A percentile compares a stretch with the other conserved stretches of the same genome.
Conservation (phyloP, 2,329 filamentous ascomycete genomes). For the Fusarium paranaense region DNA sequence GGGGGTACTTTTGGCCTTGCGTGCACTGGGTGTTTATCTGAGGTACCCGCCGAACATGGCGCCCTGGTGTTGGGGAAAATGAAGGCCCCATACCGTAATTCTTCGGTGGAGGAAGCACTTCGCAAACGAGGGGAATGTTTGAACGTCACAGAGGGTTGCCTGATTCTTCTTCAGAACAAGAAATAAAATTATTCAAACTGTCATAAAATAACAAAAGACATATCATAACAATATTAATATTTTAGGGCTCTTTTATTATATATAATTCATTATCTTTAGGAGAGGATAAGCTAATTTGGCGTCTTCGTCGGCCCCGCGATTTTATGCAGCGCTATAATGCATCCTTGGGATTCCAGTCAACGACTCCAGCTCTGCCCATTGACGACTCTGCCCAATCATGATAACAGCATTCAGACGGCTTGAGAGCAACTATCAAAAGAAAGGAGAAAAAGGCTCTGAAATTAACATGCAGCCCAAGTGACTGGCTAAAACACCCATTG, state of each 20-base stretch:
- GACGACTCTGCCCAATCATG: background rate
- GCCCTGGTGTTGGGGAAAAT: conserved; percentile 13
- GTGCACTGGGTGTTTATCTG: background rate
- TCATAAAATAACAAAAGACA: background rate
- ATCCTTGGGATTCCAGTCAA: background rate
- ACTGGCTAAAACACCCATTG: background rate
- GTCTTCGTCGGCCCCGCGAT: background rate
- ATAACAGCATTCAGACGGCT: background rate
- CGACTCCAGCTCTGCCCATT: background rate
- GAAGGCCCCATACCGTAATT: background rate
- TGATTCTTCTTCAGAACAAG: background rate
- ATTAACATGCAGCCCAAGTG: background rate
- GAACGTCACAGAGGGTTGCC: background rate
- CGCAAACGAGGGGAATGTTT: background rate
- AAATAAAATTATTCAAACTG: background rate
- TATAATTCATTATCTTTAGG: background rate
- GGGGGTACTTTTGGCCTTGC: background rate
- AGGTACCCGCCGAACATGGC: conserved; percentile 19
- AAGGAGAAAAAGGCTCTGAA: background rate
- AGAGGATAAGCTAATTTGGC: background rate
- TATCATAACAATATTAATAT: background rate
- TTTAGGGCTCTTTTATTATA: background rate
- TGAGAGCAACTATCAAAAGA: background rate
- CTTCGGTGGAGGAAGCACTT: background rate
- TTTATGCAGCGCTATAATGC: background rate